These are phyloP conservation scores for Fusarium aywerte DNA, from an alignment of 2,329 filamentous ascomycete genomes.

Conservation along the genomic window DNA sequence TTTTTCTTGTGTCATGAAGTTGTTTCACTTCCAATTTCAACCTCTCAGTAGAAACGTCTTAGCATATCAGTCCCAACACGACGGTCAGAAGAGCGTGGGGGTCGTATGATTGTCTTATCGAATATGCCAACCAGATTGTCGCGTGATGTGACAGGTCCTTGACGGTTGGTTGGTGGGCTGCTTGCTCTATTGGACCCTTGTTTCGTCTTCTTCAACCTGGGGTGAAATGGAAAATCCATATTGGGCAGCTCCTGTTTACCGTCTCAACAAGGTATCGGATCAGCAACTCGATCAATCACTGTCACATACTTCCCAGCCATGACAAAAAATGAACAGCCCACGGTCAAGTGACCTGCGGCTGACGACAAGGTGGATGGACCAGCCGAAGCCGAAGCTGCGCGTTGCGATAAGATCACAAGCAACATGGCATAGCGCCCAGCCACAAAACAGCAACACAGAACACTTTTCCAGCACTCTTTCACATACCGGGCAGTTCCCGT, in stretches of 20 bases:
- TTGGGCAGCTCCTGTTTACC: slow-evolving; percentile 27
- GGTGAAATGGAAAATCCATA: slow-evolving; percentile 36
- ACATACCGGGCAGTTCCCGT: slow-evolving; percentile 28
- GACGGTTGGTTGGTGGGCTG: slow-evolving; percentile 2
- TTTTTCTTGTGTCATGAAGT: slow-evolving; percentile 2
- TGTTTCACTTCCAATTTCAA: slow-evolving; percentile 1
- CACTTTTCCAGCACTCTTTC: slow-evolving; percentile 22
- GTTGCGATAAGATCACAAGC: slow-evolving; percentile 9
- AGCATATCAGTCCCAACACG: slow-evolving; percentile 34
- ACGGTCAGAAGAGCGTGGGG: slow-evolving; percentile 31
- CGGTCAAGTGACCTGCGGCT: neutral
- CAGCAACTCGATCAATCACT: slow-evolving; percentile 10
- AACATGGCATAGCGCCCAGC: slow-evolving; percentile 12
- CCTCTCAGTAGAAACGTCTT: neutral
- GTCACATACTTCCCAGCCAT: neutral
- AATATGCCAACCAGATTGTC: slow-evolving; percentile 36
- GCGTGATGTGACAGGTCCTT: slow-evolving; percentile 40
- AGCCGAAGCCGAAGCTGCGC: slow-evolving; percentile 6
- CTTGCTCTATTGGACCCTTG: slow-evolving; percentile 35
- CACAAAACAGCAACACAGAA: slow-evolving; percentile 18
- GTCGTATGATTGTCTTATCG: slow-evolving; percentile 34
- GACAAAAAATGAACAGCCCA: neutral
- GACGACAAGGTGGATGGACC: slow-evolving; percentile 2
- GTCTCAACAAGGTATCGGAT: slow-evolving; percentile 31
- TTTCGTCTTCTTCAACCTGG: slow-evolving; percentile 33